phyloP scores from a whole-genome alignment of 1,284 basidiomycete genomes.

The Porodaedalea pini region DNA sequence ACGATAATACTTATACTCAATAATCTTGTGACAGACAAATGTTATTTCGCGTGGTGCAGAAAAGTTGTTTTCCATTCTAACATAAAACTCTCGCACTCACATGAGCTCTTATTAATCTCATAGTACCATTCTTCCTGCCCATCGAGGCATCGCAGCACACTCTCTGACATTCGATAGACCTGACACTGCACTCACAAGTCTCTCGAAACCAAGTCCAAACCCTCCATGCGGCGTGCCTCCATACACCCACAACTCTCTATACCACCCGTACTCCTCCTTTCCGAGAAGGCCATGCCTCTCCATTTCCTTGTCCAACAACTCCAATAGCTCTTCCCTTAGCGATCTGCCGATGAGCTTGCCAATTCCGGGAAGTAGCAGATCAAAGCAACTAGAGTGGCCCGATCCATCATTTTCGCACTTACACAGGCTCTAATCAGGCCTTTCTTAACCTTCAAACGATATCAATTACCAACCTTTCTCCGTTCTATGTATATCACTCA shows the following conservation, averaged over 20 bases:
- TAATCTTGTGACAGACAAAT: too few species aligned
- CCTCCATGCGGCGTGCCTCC: slow-evolving; percentile 90
- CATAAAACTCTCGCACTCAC: too few species aligned
- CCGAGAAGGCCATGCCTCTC: slow-evolving; percentile 35
- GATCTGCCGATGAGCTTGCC: slow-evolving; percentile 95
- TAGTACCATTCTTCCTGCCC: slow-evolving; percentile 77
- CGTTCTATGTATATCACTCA: too few species aligned
- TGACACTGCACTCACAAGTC: slow-evolving; percentile 79
- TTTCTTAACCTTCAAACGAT: too few species aligned
- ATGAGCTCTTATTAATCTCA: slow-evolving; percentile 34
- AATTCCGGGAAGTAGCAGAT: slow-evolving; percentile 83
- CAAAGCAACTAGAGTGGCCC: too few species aligned
- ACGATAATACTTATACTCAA: too few species aligned
- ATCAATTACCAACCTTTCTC: too few species aligned
- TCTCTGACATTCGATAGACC: slow-evolving; percentile 85
- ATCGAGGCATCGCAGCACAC: slow-evolving; percentile 85
- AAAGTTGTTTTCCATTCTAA: too few species aligned
- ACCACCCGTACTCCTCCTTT: slow-evolving; percentile 69
- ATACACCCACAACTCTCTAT: slow-evolving; percentile 73
- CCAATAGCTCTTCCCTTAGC: slow-evolving; percentile 78
- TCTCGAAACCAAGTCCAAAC: slow-evolving; percentile 91
- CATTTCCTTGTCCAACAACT: slow-evolving; percentile 54
- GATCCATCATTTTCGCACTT: too few species aligned
- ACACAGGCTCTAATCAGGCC: too few species aligned
- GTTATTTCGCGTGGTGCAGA: too few species aligned